Evolutionary conservation across 202 grass and related monocot species (phyloP), one percentile per base, ranked within the genome.

Genomic region (Panicum virgatum): DNA sequence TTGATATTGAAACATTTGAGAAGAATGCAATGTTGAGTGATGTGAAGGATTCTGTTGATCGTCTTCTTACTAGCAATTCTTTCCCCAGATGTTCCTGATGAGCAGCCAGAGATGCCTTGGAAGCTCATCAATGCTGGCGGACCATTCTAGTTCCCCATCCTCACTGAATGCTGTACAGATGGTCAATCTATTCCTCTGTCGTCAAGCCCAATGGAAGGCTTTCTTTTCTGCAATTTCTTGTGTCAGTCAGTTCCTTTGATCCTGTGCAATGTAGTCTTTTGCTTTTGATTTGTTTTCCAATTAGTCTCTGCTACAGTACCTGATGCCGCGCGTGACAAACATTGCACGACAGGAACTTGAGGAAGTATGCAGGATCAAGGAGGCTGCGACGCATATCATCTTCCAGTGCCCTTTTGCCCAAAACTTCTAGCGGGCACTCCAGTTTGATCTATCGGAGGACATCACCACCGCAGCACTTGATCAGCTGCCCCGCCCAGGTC

Each of bases 131-230:
- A 98, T 93, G 73, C 72, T 91, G 85, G 92, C 93, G 69, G 90
- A 94, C 67, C 90, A 93, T 77, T 95, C 96, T 77, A 87, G 86
- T 64, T 98, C 96, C 9, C 92, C 89, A 45, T 91, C 94, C 62
- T 92, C 92, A 45, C 85, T 89, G 81, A 88, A 94, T 81, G 92
- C 81, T 65, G 73, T 74, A 62, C 92, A 94, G 91, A 85, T 94
- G 86, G 86, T 63, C 89, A 77, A 66, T 74, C 45, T 10, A 91
- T 91, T 79, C 84, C 87, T 77, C 77, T 81, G 43, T 84, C 92
- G 78, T 95, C 85, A 61, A 98, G 96, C 76, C 92, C 96, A 34
- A 63, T 95, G 45, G 96, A 98, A 93, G 96, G 90, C 95, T 83
- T 88, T 65, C 16, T 5, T 22, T 43, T 42, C 1, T 50, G 20